Conservation (phyloP, 2,329 filamentous ascomycete species). For the Parascedosporium putredinis region DNA sequence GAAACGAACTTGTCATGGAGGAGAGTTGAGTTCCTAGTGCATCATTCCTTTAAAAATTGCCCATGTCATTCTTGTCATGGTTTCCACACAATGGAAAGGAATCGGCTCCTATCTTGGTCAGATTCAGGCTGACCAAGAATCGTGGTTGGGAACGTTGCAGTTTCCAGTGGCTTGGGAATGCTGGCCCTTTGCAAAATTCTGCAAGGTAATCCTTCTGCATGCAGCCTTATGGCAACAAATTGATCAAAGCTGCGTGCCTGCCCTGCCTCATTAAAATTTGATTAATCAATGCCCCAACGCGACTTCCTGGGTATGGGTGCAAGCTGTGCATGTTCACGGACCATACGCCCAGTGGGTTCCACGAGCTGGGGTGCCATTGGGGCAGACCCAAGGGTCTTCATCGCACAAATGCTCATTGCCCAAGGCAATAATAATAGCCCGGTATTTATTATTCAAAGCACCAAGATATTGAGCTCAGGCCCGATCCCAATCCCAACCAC, state of each 20-base stretch:
- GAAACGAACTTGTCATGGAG: too few relatives aligned
- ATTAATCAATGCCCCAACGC: not conserved
- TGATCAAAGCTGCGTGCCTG: not conserved
- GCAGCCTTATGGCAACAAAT: not conserved
- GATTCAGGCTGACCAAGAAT: not conserved
- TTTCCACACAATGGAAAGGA: too few relatives aligned
- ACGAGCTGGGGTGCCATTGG: not conserved
- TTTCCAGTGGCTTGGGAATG: not conserved
- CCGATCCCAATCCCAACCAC: too few relatives aligned
- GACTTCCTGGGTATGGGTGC: not conserved
- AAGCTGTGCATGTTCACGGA: not conserved
- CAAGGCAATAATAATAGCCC: too few relatives aligned
- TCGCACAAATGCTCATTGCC: not conserved
- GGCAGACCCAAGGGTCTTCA: not conserved
- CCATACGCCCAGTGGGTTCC: not conserved
- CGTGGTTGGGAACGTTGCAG: not conserved
- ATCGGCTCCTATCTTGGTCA: too few relatives aligned
- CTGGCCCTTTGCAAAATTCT: not conserved
- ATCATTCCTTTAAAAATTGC: too few relatives aligned
- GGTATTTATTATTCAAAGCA: too few relatives aligned
- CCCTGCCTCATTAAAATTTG: not conserved
- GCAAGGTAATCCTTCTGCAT: conserved; percentile 1
- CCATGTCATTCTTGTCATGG: too few relatives aligned
- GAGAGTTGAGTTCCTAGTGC: too few relatives aligned
- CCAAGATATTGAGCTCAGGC: too few relatives aligned